Base-by-base conservation (phyloP, 345 rosid species). In the Camelina laxa region DNA sequence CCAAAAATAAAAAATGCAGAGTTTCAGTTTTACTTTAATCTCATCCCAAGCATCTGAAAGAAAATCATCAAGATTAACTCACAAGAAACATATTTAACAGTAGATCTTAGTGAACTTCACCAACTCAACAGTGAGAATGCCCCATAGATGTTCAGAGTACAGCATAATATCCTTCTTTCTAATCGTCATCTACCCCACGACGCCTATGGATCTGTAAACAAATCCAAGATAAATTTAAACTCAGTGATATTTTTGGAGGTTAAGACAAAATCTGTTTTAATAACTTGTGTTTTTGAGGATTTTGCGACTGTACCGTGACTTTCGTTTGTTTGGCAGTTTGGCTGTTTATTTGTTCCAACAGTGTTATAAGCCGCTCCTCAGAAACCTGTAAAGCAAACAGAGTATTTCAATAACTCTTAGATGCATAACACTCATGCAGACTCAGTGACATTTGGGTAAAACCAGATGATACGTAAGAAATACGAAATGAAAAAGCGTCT, bases 301-400 rank as follows among this genome's bases (percentile, higher is more conserved):
- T 48, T 54, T 75, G 42, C 17, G 65, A 75, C 83, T 60, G 2
- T 85, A 89, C 97, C 7, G 97, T 94, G 75, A 94, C 98, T 91
- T 88, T 94, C 3, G 97, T 91, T 72, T 94, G 97, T 72, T 88
- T 94, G 36, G 85, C 62, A 61, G 96, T 90, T 79, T 94, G 96
- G 77, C 86, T 94, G 86, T 94, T 94, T 39, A 94, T 87, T 79
- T 94, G 98, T 76, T 94, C 97, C 80, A 94, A 85, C 62, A 94
- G 74, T 35, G 97, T 68, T 72, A 91, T 94, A 60, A 94, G 97
- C 81, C 85, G 82, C 82, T 91, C 96, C 80, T 94, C 98, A 27
- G 93, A 87, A 64, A 94, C 98, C 98, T 94, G 60, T 42, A 69
- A 39, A 54, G 3, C 35, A 59, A 39, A 70, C 19, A 36, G 44